Conservation (phyloP, 169 alveolate genomes). For the Cryptosporidium andersoni region DNA sequence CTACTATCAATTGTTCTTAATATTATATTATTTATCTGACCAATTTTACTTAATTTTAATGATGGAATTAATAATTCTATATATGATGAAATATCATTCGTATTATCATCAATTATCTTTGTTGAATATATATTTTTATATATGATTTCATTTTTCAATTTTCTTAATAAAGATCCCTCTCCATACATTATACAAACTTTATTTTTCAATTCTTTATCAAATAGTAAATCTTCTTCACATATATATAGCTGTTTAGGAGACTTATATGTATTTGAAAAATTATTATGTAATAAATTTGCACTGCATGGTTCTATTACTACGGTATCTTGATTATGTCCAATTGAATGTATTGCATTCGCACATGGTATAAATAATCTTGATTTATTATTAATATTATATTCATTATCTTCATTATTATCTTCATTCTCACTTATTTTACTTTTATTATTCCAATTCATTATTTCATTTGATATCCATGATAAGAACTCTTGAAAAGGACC, state of each 20-base stretch:
- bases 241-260: conserved; percentile 14
- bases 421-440: neutral
- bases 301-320: conserved; percentile 57
- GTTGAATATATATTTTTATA: conserved; percentile 41
- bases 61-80: conserved; percentile 10
- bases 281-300: neutral
- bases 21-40: conserved; percentile 16
- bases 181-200: neutral
- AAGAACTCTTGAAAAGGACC: conserved; percentile 92
- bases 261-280: conserved; percentile 16
- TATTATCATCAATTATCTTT: conserved; percentile 9
- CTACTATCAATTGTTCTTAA: conserved; percentile 30
- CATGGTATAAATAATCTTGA: conserved; percentile 79
- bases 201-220: neutral
- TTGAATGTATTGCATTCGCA: conserved; percentile 84
- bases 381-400: neutral
- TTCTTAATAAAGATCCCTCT: conserved; percentile 37
- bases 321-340: conserved; percentile 89
- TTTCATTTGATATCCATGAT: conserved; percentile 86
- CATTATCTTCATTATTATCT: neutral
- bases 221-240: conserved; percentile 47
- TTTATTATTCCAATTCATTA: conserved; percentile 80
- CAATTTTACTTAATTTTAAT: conserved; percentile 31
- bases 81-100: neutral
- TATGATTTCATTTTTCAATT: conserved; percentile 38